phyloP scores from a whole-genome alignment of 768 basidiomycete genomes.

The Russula sp. region DNA sequence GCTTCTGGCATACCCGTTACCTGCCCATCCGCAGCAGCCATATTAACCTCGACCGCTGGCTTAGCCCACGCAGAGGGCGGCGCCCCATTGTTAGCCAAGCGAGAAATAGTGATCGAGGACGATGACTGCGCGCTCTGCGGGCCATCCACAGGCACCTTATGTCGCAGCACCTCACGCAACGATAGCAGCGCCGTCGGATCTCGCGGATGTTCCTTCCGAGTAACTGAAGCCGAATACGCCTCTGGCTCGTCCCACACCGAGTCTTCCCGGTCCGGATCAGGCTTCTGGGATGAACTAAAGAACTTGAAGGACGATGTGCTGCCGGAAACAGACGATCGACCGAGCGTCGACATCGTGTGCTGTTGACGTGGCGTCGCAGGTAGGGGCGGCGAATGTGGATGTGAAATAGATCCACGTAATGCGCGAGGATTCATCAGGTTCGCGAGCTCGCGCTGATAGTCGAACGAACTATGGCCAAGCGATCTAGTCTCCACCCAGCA shows the following conservation, averaged over 20 bases:
- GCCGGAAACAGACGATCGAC: slow-evolving; percentile 32
- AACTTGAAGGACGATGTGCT: slow-evolving; percentile 47
- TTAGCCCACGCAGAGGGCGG: slow-evolving; percentile 51
- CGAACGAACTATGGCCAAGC: slow-evolving; percentile 46
- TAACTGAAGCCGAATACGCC: slow-evolving; percentile 55
- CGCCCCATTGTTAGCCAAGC: slow-evolving; percentile 29
- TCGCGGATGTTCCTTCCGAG: slow-evolving; percentile 59
- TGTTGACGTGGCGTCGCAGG: slow-evolving; percentile 16
- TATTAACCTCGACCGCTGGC: slow-evolving; percentile 55
- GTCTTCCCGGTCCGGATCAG: slow-evolving; percentile 60
- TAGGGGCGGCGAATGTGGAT: slow-evolving; percentile 1
- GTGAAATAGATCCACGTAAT: neutral
- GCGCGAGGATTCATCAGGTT: slow-evolving; percentile 31
- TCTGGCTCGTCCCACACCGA: slow-evolving; percentile 61
- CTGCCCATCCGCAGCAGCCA: slow-evolving; percentile 50
- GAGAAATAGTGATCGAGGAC: slow-evolving; percentile 24
- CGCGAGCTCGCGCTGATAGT: slow-evolving; percentile 50
- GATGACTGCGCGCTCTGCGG: slow-evolving; percentile 32
- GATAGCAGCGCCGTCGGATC: slow-evolving; percentile 57
- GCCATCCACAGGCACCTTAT: slow-evolving; percentile 45
- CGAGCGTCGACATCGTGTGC: slow-evolving; percentile 27
- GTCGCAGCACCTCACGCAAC: slow-evolving; percentile 59
- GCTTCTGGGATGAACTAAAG: slow-evolving; percentile 45
- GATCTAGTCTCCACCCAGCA: slow-evolving; percentile 9
- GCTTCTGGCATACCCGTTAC: slow-evolving; percentile 41